These are phyloP conservation scores for Podospora fimiseda DNA, from an alignment of 495 filamentous ascomycete genomes.

Conservation along the genomic window DNA sequence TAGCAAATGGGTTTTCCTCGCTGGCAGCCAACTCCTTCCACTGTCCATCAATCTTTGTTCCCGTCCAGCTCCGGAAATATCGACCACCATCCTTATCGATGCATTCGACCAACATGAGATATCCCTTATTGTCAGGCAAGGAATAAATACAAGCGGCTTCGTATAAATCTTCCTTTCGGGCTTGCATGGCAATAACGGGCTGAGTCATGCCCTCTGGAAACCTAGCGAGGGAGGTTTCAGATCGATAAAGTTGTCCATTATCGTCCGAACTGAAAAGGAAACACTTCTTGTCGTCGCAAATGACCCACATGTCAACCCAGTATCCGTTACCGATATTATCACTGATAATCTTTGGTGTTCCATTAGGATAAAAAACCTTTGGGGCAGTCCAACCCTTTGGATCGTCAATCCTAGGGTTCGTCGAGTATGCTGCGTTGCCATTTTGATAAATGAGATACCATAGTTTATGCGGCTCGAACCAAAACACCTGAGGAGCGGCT, in stretches of 20 bases:
- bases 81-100: slow-evolving; percentile 15
- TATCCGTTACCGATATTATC: slow-evolving; percentile 18
- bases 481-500: slow-evolving; percentile 23
- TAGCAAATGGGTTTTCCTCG: slow-evolving; percentile 20
- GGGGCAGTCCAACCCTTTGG: slow-evolving; percentile 23
- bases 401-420: slow-evolving; percentile 22
- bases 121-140: slow-evolving; percentile 9
- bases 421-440: slow-evolving; percentile 26
- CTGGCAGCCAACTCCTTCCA: slow-evolving; percentile 18
- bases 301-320: slow-evolving; percentile 30
- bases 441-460: slow-evolving; percentile 28
- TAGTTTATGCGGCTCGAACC: slow-evolving; percentile 19
- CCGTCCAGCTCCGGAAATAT: slow-evolving; percentile 23
- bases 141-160: slow-evolving; percentile 22
- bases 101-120: slow-evolving; percentile 20
- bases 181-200: slow-evolving; percentile 18
- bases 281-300: slow-evolving; percentile 18
- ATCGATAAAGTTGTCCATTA: slow-evolving; percentile 26
- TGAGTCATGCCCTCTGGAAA: slow-evolving; percentile 21
- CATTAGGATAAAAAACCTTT: slow-evolving; percentile 14
- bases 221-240: slow-evolving; percentile 9
- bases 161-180: slow-evolving; percentile 12
- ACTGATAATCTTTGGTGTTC: slow-evolving; percentile 13
- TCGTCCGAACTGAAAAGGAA: slow-evolving; percentile 25
- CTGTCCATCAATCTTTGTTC: slow-evolving; percentile 7